Evolutionary conservation across 306 rosid genomes (phyloP).

Genomic region (Trichosanthes truncata): DNA sequence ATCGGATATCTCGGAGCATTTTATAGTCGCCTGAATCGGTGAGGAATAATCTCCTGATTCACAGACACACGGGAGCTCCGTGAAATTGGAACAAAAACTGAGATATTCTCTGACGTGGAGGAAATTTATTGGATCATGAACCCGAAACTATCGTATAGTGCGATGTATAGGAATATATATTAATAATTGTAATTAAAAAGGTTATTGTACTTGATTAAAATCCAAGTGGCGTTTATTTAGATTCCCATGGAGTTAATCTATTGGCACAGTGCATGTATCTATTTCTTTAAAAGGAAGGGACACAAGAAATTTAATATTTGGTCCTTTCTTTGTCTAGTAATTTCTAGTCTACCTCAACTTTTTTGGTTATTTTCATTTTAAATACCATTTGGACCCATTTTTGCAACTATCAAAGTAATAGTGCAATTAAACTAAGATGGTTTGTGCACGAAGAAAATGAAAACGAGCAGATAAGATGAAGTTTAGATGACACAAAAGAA

Average conservation of each 20-base stretch:
- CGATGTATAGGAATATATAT: neutral
- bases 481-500: neutral
- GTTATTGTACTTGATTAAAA: constrained; percentile 10
- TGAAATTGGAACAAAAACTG: neutral
- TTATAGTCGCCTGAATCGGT: constrained; percentile 6
- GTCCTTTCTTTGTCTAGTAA: neutral
- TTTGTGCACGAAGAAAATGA: no score
- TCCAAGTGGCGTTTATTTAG: constrained; percentile 1
- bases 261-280: constrained; percentile 4
- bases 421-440: no score
- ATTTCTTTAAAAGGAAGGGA: neutral
- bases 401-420: no score
- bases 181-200: neutral
- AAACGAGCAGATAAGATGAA: neutral
- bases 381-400: neutral
- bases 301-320: neutral
- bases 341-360: neutral
- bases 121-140: rapidly evolving
- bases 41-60: neutral
- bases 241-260: neutral
- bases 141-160: neutral
- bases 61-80: neutral
- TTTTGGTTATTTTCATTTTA: neutral
- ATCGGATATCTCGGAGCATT: neutral
- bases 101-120: neutral